Evolutionary conservation across 129 eudicot genomes (phyloP).

Genomic region (Flaveria sonorensis): DNA sequence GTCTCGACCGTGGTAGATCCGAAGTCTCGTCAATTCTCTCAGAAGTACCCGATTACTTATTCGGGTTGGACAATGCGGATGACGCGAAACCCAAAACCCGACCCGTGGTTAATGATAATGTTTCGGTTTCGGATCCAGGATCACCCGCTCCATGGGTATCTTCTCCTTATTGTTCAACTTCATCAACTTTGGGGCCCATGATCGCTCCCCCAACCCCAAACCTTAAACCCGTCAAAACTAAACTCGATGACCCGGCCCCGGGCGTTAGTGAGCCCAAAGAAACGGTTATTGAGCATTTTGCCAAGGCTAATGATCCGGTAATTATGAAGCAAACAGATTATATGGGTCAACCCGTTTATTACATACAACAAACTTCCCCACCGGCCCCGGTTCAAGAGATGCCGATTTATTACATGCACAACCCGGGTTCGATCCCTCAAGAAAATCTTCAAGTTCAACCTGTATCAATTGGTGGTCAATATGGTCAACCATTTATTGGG

Average conservation of each 20-base stretch:
- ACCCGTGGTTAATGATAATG: slow-evolving; percentile 36
- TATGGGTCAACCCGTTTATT: slow-evolving; percentile 45
- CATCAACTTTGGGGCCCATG: slow-evolving; percentile 52
- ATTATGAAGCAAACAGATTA: slow-evolving; percentile 47
- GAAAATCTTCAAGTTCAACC: slow-evolving; percentile 41
- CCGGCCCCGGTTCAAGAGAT: slow-evolving; percentile 46
- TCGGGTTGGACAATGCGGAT: slow-evolving; percentile 77
- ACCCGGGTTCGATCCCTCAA: slow-evolving; percentile 46
- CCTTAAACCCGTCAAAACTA: slow-evolving; percentile 65
- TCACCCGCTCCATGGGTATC: slow-evolving; percentile 59
- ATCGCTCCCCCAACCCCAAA: slow-evolving; percentile 41
- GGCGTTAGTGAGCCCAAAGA: slow-evolving; percentile 45
- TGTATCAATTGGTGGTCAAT: slow-evolving; percentile 50
- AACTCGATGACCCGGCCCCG: slow-evolving; percentile 46
- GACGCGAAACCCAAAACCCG: slow-evolving; percentile 49
- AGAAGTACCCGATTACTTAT: slow-evolving; percentile 83
- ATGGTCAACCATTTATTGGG: slow-evolving; percentile 47
- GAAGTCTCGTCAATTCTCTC: slow-evolving; percentile 82
- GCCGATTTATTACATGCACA: slow-evolving; percentile 60
- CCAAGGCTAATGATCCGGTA: slow-evolving; percentile 29
- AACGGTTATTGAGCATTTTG: slow-evolving; percentile 23
- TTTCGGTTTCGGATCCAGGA: slow-evolving; percentile 62
- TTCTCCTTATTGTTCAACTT: slow-evolving; percentile 70
- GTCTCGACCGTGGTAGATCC: slow-evolving; percentile 74
- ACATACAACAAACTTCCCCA: slow-evolving; percentile 40